Evolutionary conservation across 495 filamentous ascomycete species (phyloP).

Genomic region (Aspergillus incahuasiensis): DNA sequence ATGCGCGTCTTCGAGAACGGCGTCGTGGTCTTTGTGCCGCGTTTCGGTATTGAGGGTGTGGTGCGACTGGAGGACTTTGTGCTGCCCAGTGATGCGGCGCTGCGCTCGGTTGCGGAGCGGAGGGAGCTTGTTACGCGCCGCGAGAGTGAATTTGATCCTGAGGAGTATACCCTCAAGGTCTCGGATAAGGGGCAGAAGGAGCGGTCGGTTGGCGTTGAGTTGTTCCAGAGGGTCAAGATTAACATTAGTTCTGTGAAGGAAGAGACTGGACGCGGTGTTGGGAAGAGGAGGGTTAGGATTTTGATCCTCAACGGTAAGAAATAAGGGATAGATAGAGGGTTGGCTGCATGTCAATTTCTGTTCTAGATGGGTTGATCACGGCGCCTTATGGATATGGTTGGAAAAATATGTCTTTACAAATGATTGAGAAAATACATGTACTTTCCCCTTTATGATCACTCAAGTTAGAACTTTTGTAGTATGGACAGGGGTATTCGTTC

Average conservation of each 20-base stretch:
- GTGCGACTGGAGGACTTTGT: constrained; percentile 81
- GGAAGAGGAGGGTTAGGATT: constrained; percentile 68
- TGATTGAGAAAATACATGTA: neutral
- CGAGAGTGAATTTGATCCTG: constrained; percentile 73
- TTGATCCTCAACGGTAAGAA: constrained; percentile 27
- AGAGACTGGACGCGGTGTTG: constrained; percentile 63
- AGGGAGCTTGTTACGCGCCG: constrained; percentile 39
- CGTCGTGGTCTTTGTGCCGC: constrained; percentile 89
- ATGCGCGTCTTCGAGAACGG: constrained; percentile 98
- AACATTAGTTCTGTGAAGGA: constrained; percentile 89
- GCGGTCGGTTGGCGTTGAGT: constrained; percentile 57
- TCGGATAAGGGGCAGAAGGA: constrained; percentile 44
- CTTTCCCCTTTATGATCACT: neutral
- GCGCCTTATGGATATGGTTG: neutral
- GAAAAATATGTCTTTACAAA: neutral
- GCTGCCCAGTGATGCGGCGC: constrained; percentile 55
- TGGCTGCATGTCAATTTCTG: neutral
- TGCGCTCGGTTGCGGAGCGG: constrained; percentile 33
- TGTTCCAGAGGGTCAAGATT: constrained; percentile 88
- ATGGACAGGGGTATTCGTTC: neutral
- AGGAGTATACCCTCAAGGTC: constrained; percentile 69
- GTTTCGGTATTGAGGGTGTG: constrained; percentile 91
- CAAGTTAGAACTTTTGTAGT: neutral
- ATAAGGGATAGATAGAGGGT: neutral
- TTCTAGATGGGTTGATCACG: neutral